These are phyloP conservation scores for Crithidia acanthocephali DNA, from an alignment of 208 protist species.

Conservation along the genomic window DNA sequence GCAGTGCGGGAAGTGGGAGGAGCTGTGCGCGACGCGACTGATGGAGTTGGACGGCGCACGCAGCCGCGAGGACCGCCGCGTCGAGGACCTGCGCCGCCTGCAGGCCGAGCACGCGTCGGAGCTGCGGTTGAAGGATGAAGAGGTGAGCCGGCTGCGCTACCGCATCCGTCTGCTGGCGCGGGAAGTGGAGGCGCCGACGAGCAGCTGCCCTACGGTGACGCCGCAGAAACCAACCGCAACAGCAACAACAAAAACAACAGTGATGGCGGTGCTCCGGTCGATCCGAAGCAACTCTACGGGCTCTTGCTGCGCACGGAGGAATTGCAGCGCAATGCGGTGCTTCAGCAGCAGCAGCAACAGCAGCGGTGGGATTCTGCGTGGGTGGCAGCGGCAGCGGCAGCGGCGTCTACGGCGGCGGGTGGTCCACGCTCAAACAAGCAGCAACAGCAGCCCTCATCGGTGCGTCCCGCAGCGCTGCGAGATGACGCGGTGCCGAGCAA, in stretches of 20 bases:
- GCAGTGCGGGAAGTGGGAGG: conserved; percentile 73
- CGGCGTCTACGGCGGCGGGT: too few relatives aligned
- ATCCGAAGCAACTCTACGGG: conserved; percentile 43
- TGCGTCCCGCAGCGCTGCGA: too few relatives aligned
- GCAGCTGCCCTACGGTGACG: neutral
- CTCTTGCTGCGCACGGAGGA: conserved; percentile 58
- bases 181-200: conserved; percentile 4
- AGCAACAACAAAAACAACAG: too few relatives aligned
- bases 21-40: conserved; percentile 72
- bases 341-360: conserved; percentile 43
- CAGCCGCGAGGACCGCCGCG: conserved; percentile 64
- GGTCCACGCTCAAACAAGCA: too few relatives aligned
- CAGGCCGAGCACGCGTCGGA: conserved; percentile 81
- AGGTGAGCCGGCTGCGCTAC: conserved; percentile 71
- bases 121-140: conserved; percentile 82
- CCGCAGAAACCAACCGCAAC: neutral
- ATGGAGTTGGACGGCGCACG: conserved; percentile 72
- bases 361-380: conserved; percentile 39
- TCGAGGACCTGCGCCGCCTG: conserved; percentile 70
- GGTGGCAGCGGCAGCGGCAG: conserved; percentile 6
- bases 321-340: conserved; percentile 48
- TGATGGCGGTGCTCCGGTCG: neutral
- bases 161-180: conserved; percentile 53
- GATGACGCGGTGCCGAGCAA: too few relatives aligned
- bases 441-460: too few relatives aligned